Conservation (phyloP, 768 basidiomycete species). For the Tulasnella sp. region DNA sequence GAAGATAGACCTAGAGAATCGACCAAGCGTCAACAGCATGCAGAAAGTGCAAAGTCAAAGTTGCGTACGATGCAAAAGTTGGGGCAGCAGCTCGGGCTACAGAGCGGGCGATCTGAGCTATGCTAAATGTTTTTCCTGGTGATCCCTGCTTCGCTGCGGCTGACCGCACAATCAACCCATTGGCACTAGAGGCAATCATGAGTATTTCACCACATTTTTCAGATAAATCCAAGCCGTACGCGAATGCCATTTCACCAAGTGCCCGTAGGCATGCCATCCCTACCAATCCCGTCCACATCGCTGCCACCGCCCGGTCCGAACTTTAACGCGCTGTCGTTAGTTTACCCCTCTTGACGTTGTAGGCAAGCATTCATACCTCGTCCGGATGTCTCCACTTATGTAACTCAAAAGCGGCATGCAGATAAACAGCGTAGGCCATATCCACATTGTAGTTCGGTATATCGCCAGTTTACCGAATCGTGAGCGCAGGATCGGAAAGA, state of each 20-base stretch:
- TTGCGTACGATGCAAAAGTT: neutral
- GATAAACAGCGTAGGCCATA: slow-evolving; percentile 3
- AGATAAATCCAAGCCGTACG: neutral
- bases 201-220: neutral
- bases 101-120: neutral
- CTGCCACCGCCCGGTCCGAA: too few species aligned
- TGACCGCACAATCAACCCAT: neutral
- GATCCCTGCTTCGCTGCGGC: neutral
- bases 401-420: neutral
- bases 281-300: neutral
- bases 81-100: neutral
- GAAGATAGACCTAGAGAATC: slow-evolving; percentile 11
- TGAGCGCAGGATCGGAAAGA: too few species aligned
- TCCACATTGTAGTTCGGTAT: neutral
- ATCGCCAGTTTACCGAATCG: too few species aligned
- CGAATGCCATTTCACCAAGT: neutral
- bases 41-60: neutral
- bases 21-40: neutral
- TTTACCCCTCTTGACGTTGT: neutral
- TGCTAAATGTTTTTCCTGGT: neutral
- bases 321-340: too few species aligned
- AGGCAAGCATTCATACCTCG: neutral
- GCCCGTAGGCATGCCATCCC: neutral
- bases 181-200: neutral
- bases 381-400: neutral